Percentiles rank a stretch among this genome's conserved stretches.
phyloP scores from a whole-genome alignment of 805 yeast genomes.

The Candida yuanshanica region DNA sequence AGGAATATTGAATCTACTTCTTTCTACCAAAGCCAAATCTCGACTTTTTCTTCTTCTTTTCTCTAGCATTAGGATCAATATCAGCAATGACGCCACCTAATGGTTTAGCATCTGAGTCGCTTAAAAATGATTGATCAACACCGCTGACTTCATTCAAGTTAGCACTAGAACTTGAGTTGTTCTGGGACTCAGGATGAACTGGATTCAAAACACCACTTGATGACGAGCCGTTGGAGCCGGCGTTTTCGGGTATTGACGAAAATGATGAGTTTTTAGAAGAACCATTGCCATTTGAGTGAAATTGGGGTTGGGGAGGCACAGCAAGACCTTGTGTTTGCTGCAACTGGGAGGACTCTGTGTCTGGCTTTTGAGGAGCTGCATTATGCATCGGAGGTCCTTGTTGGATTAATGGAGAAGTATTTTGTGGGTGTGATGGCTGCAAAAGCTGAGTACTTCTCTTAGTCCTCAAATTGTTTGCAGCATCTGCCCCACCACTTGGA shows the following conservation, averaged over 20 bases:
- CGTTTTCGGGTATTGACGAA: slow-evolving; percentile 1
- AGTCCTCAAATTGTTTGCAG: not conserved
- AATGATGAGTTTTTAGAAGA: slow-evolving; percentile 6
- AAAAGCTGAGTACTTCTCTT: not conserved
- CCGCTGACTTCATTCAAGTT: slow-evolving; percentile 3
- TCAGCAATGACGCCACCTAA: slow-evolving; percentile 8
- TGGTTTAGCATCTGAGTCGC: slow-evolving; percentile 6
- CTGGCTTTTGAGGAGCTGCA: not conserved
- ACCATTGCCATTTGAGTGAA: slow-evolving; percentile 1
- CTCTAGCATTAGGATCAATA: not conserved
- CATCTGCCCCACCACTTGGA: slow-evolving; percentile 2
- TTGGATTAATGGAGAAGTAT: not conserved
- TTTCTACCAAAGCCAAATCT: slow-evolving; percentile 10
- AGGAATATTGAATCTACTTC: slow-evolving; percentile 1
- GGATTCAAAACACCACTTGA: slow-evolving; percentile 2
- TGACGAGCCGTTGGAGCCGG: slow-evolving; percentile 4
- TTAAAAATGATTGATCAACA: not conserved
- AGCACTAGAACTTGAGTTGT: slow-evolving; percentile 6
- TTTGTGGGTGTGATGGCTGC: not conserved
- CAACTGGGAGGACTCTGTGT: not conserved
- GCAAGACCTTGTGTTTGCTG: not conserved
- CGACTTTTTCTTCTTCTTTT: slow-evolving; percentile 7
- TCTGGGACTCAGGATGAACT: slow-evolving; percentile 1
- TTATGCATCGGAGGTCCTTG: not conserved
- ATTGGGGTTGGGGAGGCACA: slow-evolving; percentile 5